phyloP scores from a whole-genome alignment of 2,329 filamentous ascomycete genomes.

The Neonectria sp. region DNA sequence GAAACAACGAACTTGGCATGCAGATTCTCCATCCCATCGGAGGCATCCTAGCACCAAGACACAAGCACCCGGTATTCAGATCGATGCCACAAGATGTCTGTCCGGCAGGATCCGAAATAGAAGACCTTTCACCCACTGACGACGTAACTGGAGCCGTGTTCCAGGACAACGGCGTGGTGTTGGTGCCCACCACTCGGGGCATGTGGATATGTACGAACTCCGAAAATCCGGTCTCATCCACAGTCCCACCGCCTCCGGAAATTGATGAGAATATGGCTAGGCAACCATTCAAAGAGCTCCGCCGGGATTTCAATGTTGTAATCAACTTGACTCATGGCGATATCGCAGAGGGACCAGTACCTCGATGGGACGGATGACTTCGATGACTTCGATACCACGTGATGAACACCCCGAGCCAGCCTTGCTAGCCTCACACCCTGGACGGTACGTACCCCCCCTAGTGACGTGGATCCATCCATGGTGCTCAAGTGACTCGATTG shows the following conservation, averaged over 20 bases:
- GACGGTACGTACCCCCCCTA: slow-evolving; percentile 6
- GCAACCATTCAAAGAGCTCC: too few species aligned
- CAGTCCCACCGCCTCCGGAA: background rate
- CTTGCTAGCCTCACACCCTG: background rate
- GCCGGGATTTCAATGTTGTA: too few species aligned
- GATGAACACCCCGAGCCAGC: background rate
- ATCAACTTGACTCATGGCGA: too few species aligned
- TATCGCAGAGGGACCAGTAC: too few species aligned
- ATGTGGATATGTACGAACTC: slow-evolving; percentile 27
- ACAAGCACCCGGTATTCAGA: background rate
- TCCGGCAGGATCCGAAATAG: background rate
- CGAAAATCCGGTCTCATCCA: background rate
- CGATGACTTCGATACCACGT: background rate
- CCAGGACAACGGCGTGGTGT: slow-evolving; percentile 37
- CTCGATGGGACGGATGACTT: too few species aligned
- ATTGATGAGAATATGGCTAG: background rate
- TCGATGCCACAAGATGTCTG: slow-evolving; percentile 18
- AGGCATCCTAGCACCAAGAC: background rate
- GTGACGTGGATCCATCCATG: slow-evolving; percentile 40
- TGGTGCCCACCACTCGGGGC: slow-evolving; percentile 30
- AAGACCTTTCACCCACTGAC: background rate
- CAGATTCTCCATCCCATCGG: slow-evolving; percentile 24
- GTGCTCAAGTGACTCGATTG: slow-evolving; percentile 33
- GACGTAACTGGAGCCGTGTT: slow-evolving; percentile 16
- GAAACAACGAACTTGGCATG: slow-evolving; percentile 3